Conservation (phyloP, 2,329 filamentous ascomycete genomes). For the Aspergillus eucalypticola region DNA sequence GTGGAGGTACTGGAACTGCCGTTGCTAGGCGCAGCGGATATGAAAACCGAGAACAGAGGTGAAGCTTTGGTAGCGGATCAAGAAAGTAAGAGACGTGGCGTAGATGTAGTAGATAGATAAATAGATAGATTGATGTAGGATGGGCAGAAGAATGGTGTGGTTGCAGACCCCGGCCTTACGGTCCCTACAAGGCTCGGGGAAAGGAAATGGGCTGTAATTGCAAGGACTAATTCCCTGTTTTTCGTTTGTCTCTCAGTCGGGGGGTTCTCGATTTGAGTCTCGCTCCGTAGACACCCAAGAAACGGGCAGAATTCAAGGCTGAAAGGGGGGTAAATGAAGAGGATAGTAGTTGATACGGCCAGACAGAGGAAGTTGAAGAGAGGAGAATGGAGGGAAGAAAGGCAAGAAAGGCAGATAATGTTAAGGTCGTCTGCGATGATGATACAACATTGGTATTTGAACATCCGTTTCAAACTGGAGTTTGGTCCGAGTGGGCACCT, state of each 20-base stretch:
- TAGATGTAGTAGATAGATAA: not conserved
- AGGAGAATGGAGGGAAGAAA: constrained; percentile 11
- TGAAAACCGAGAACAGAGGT: constrained; percentile 1
- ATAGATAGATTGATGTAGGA: not conserved
- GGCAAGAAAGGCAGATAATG: constrained; percentile 14
- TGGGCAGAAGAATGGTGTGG: constrained; percentile 16
- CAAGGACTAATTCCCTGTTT: constrained; percentile 14
- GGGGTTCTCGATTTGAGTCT: not conserved
- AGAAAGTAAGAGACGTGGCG: not conserved
- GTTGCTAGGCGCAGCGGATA: not conserved
- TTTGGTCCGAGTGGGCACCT: constrained; percentile 18
- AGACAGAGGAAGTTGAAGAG: constrained; percentile 13
- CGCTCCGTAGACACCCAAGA: constrained; percentile 2
- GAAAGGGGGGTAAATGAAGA: not conserved
- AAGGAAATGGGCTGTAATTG: constrained; percentile 15
- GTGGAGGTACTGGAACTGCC: not conserved
- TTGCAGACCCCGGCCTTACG: constrained; percentile 24
- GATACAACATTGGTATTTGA: constrained; percentile 27
- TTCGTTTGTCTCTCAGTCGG: constrained; percentile 8
- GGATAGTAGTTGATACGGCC: constrained; percentile 7
- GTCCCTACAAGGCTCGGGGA: constrained; percentile 23
- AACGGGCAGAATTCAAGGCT: constrained; percentile 6
- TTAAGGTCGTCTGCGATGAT: constrained; percentile 14
- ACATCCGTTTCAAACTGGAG: constrained; percentile 20
- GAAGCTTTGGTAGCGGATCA: not conserved